Conservation (phyloP, 2,329 filamentous ascomycete species). For the Lachnellula occidentalis region DNA sequence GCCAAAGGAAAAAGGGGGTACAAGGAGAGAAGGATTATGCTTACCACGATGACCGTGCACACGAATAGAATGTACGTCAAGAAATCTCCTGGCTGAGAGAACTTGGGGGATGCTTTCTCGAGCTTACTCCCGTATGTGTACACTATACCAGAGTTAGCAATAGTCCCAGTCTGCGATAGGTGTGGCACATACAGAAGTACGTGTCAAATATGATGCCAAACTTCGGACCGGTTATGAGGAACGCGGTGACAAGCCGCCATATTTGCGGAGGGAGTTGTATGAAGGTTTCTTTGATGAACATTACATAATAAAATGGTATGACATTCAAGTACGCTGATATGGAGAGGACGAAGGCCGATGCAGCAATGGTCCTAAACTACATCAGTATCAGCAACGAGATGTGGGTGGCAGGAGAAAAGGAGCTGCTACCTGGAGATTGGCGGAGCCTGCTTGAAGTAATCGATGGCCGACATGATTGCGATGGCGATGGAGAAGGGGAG, state of each 20-base stretch:
- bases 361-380: conserved; percentile 55
- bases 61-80: conserved; percentile 62
- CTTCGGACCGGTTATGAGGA: conserved; percentile 31
- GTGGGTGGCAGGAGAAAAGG: conserved; percentile 9
- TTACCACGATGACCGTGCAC: conserved; percentile 57
- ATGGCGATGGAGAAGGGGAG: too few species aligned
- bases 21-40: conserved; percentile 31
- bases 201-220: conserved; percentile 58
- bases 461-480: conserved; percentile 40
- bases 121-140: conserved; percentile 61
- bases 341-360: conserved; percentile 54
- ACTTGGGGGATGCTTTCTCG: conserved; percentile 56
- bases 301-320: conserved; percentile 41
- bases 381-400: conserved; percentile 41
- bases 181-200: conserved; percentile 51
- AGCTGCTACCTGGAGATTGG: conserved; percentile 54
- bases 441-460: conserved; percentile 60
- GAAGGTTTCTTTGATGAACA: conserved; percentile 45
- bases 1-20: conserved; percentile 14
- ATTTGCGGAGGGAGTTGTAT: conserved; percentile 44
- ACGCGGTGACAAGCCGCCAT: conserved; percentile 34
- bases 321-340: conserved; percentile 51
- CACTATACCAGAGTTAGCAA: conserved; percentile 38
- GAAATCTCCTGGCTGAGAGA: conserved; percentile 59
- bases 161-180: background rate